Conservation (phyloP, 2,329 filamentous ascomycete genomes). For the Cladosporium austrohemisphaericum region DNA sequence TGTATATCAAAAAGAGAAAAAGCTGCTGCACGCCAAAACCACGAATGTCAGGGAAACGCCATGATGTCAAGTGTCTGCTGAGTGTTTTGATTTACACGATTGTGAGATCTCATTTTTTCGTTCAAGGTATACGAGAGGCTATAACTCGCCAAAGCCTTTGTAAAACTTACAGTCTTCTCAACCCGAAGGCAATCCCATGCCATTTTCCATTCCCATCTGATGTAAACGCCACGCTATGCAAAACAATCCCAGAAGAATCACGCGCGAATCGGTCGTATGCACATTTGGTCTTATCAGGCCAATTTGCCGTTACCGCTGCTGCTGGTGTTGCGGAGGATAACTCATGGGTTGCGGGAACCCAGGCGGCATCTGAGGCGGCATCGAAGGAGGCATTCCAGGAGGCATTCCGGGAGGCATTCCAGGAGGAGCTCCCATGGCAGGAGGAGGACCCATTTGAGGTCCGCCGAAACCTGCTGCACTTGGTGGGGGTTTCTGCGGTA, state of each 20-base stretch:
- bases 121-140: neutral
- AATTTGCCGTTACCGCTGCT: neutral
- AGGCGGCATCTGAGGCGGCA: neutral
- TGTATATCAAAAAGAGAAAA: slow-evolving; percentile 11
- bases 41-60: too few relatives aligned
- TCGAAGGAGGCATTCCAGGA: slow-evolving; percentile 23
- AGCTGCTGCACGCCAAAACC: slow-evolving; percentile 15
- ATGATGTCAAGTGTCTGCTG: too few relatives aligned
- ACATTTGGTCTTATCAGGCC: neutral
- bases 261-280: too few relatives aligned
- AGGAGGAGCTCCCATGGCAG: slow-evolving; percentile 32
- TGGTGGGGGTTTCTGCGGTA: slow-evolving; percentile 68
- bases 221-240: slow-evolving; percentile 12
- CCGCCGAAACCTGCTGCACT: slow-evolving; percentile 66
- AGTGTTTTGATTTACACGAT: too few relatives aligned
- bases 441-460: slow-evolving; percentile 40
- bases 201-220: neutral
- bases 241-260: neutral
- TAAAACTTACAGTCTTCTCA: neutral
- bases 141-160: neutral
- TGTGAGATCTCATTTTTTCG: too few relatives aligned
- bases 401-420: slow-evolving; percentile 42
- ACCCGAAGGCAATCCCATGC: neutral
- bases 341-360: neutral
- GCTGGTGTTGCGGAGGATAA: slow-evolving; percentile 4